Percentiles rank a stretch among this genome's conserved stretches.
Evolutionary conservation across 2,329 filamentous ascomycete genomes (phyloP).

Genomic region (Parafenestella ontariensis): DNA sequence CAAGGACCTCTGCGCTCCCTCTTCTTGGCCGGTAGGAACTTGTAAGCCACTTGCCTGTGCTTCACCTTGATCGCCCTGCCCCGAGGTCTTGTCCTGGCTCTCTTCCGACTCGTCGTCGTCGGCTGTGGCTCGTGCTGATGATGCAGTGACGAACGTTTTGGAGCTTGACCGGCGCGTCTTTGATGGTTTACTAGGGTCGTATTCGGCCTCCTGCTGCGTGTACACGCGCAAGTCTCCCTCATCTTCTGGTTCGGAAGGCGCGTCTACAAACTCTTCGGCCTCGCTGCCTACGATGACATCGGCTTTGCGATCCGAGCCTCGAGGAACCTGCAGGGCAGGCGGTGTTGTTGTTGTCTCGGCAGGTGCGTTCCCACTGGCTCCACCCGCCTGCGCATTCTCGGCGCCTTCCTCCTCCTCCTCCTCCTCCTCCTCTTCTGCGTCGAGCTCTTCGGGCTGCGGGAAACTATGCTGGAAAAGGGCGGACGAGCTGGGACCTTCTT

Average conservation of each 20-base stretch:
- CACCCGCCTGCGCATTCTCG: constrained; percentile 12
- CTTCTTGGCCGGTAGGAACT: constrained; percentile 28
- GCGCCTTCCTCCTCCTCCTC: constrained; percentile 35
- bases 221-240: constrained; percentile 27
- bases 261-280: constrained; percentile 35
- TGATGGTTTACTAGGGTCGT: constrained; percentile 11
- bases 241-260: constrained; percentile 42
- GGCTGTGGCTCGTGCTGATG: constrained; percentile 21
- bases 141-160: constrained; percentile 44
- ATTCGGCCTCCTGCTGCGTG: constrained; percentile 22
- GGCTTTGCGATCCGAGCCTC: constrained; percentile 31
- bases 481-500: constrained; percentile 50
- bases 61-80: constrained; percentile 22
- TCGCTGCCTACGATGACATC: constrained; percentile 29
- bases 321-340: constrained; percentile 40
- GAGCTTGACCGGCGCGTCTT: constrained; percentile 35
- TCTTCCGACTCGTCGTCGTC: constrained; percentile 8
- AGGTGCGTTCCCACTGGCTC: constrained; percentile 19
- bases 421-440: constrained; percentile 37
- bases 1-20: constrained; percentile 18
- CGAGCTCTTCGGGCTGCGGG: constrained; percentile 49
- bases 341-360: constrained; percentile 30
- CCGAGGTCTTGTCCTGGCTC: constrained; percentile 6
- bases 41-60: constrained; percentile 42
- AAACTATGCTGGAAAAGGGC: constrained; percentile 51